Percentiles rank a stretch among this genome's conserved stretches.
These are phyloP conservation scores for Arabidopsis lyrata DNA, from an alignment of 441 rosid genomes.

Conservation along the genomic window DNA sequence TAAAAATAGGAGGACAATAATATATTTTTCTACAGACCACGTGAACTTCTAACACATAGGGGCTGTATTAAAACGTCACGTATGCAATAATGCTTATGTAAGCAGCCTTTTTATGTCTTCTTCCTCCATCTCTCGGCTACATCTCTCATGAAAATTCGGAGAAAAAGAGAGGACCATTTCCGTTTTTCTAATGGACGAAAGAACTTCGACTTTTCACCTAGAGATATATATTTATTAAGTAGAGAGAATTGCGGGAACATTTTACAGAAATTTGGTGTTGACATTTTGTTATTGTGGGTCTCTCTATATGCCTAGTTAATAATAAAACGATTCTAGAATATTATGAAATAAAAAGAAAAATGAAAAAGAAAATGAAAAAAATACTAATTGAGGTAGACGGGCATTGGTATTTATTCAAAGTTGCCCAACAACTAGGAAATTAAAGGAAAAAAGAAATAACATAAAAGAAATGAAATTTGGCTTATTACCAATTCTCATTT, in stretches of 20 bases:
- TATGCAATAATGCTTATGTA: constrained; percentile 43
- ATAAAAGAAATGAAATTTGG: constrained; percentile 1
- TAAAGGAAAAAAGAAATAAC: neutral
- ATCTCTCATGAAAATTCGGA: constrained; percentile 22
- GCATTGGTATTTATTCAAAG: constrained; percentile 40
- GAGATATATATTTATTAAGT: neutral
- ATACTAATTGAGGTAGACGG: constrained; percentile 25
- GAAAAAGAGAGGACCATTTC: constrained; percentile 12
- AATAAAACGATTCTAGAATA: constrained; percentile 1
- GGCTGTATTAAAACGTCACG: constrained; percentile 34
- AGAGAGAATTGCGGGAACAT: constrained; percentile 6
- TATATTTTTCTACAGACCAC: constrained; percentile 17
- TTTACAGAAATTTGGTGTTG: constrained; percentile 36
- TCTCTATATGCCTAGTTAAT: constrained; percentile 8
- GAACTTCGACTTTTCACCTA: constrained; percentile 33
- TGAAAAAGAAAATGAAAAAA: neutral
- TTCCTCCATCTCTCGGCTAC: constrained; percentile 19
- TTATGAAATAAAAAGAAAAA: neutral
- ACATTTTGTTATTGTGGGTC: constrained; percentile 20
- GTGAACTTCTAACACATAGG: constrained; percentile 30
- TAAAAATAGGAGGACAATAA: constrained; percentile 10
- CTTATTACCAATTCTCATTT: constrained; percentile 13
- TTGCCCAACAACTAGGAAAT: constrained; percentile 38
- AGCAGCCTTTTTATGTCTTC: constrained; percentile 27
- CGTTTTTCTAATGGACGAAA: constrained; percentile 5